These are phyloP conservation scores for Herpetomonas muscarum DNA, from an alignment of 208 protist species.

Conservation along the genomic window DNA sequence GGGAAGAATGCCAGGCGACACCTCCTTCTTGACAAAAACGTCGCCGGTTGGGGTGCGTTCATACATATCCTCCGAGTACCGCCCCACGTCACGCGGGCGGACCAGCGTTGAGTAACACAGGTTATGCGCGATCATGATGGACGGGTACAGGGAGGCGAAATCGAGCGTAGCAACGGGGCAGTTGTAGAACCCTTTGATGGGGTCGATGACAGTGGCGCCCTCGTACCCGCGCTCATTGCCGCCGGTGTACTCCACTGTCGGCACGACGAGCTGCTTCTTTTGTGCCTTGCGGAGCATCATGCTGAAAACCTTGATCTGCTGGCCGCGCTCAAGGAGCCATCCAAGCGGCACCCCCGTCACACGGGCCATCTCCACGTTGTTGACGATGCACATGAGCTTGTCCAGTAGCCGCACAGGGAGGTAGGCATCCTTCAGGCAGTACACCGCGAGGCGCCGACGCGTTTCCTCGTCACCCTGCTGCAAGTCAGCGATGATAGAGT, in stretches of 20 bases:
- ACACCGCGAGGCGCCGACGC: constrained; percentile 96
- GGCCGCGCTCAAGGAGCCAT: constrained; percentile 97
- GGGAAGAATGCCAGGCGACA: constrained; percentile 79
- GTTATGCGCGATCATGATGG: constrained; percentile 99
- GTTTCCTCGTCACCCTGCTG: constrained; percentile 96
- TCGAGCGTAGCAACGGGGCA: constrained; percentile 98
- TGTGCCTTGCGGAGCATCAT: constrained; percentile 88
- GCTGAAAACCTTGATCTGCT: constrained; percentile 98
- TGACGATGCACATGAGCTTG: constrained; percentile 98
- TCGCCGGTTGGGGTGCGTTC: constrained; percentile 67
- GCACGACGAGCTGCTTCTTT: constrained; percentile 78
- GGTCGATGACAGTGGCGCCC: constrained; percentile 99
- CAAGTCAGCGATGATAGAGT: constrained; percentile 98
- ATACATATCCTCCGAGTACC: constrained; percentile 75
- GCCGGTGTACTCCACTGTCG: constrained; percentile 66
- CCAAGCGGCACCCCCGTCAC: constrained; percentile 98
- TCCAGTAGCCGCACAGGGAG: constrained; percentile 97
- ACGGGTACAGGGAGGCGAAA: constrained; percentile 99
- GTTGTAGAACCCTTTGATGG: constrained; percentile 96
- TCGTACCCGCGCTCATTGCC: constrained; percentile 87
- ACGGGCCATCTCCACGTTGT: constrained; percentile 99
- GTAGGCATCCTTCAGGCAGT: constrained; percentile 99
- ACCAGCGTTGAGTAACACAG: constrained; percentile 98
- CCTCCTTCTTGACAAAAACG: constrained; percentile 73
- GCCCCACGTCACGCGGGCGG: constrained; percentile 67